Percentiles rank a stretch among this genome's conserved stretches.
Conservation (phyloP, 495 filamentous ascomycete genomes). For the Pyronema omphalodes region DNA sequence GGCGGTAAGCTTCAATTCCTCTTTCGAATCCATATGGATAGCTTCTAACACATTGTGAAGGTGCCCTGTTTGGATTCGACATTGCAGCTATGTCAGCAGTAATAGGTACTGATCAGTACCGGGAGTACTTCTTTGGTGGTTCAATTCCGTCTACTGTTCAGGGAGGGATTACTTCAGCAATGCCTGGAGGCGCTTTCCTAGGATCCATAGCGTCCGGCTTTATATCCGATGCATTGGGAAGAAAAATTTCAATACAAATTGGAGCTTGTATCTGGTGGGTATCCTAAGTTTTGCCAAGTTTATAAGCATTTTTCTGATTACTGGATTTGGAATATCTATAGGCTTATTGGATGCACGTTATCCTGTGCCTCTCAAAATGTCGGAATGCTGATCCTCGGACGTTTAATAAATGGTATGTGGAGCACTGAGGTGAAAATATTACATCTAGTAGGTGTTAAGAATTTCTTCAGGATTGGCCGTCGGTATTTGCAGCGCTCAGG, state of each 20-base stretch:
- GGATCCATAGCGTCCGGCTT: conserved; percentile 50
- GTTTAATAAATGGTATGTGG: conserved; percentile 41
- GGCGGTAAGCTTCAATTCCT: neutral
- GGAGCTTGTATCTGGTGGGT: conserved; percentile 25
- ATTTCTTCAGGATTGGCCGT: conserved; percentile 32
- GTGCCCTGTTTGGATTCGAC: conserved; percentile 68
- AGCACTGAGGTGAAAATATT: neutral
- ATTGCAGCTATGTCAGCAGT: conserved; percentile 66
- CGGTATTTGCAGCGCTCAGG: conserved; percentile 62
- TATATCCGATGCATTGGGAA: conserved; percentile 47
- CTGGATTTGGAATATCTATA: neutral
- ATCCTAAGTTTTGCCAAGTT: neutral
- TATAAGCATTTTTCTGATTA: neutral
- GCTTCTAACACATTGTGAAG: conserved; percentile 37
- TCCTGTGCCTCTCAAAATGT: conserved; percentile 58
- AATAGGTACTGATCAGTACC: conserved; percentile 42
- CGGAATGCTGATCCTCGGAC: conserved; percentile 55
- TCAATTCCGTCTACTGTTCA: conserved; percentile 17
- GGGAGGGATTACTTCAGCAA: conserved; percentile 40
- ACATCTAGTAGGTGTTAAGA: too few species aligned
- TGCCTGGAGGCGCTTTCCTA: conserved; percentile 59
- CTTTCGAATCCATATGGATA: conserved; percentile 20
- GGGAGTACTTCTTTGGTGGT: conserved; percentile 44
- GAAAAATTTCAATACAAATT: conserved; percentile 34
- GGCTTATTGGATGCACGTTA: conserved; percentile 43